Evolutionary conservation across 352 stramenopile species (phyloP), one percentile per base, ranked within the genome.

Genomic region (Globisporangium barbulae): DNA sequence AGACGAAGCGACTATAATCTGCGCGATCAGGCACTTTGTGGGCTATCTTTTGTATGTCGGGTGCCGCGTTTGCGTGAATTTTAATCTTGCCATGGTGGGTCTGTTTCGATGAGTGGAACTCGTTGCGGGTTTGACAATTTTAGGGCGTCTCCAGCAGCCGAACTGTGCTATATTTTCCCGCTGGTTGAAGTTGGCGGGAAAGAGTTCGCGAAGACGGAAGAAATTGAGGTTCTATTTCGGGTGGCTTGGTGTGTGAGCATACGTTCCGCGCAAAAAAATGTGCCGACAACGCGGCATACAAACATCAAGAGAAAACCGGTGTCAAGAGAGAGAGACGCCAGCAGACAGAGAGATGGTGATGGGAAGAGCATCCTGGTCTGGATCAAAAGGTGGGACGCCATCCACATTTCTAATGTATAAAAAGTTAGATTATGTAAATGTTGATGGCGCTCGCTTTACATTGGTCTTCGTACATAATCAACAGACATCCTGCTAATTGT

Each of bases 261-360:
- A 33, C 53, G 53, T 48, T 59, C 53, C 19, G 33, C 30, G 10
- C 22, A 60, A 60, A n/a, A 60, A 60, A 60, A 50, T 21, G 33
- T 39, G 33, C 33, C 8, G 22, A 6, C 13, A 47, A 8, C 8
- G 39, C n/a, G 21, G 41, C 15, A 50, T 39, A 31, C 22, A 37
- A 15, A 33, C 28, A 17, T n/a, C 35, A 60, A 22, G 35, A 37
- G 22, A 58, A 41, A 58, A 48, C 42, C 42, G 42, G 42, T 48
- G 42, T 48, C 42, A 21, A 48, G 42, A 48, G 17, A 48, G 17
- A 47, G 41, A 47, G 17, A 47, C 17, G 41, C 0, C 41, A 28
- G 25, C 25, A 28, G 25, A 28, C 25, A n/a, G 41, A 19, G n/a
- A n/a, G n/a, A n/a, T n/a, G n/a, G n/a, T 47, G 17, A 58, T 25